These are phyloP conservation scores for Musa balbisiana DNA, from an alignment of 202 grass and related monocot genomes.

Conservation along the genomic window DNA sequence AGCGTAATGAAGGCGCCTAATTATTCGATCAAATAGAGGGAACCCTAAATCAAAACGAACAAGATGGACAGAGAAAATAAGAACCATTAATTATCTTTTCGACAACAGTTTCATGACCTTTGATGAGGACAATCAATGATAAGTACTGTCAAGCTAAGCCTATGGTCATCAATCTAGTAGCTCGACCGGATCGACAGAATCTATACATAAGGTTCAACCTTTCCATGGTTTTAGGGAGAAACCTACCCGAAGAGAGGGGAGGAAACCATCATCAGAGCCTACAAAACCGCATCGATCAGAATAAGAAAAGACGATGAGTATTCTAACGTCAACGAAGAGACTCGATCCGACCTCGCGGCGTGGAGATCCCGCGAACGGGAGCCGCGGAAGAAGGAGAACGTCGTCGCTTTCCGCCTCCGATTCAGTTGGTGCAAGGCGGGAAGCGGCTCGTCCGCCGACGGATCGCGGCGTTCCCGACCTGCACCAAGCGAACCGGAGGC, in stretches of 20 bases:
- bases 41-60: neutral
- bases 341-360: neutral
- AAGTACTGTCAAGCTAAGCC: no score
- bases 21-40: neutral
- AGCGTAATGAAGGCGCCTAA: conserved; percentile 33
- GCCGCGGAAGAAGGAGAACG: neutral
- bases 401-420: conserved; percentile 18
- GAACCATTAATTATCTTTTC: neutral
- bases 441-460: neutral
- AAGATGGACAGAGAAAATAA: neutral
- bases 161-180: no score
- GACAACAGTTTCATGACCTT: no score
- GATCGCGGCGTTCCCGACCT: conserved; percentile 31
- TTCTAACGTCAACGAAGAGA: neutral
- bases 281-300: no score
- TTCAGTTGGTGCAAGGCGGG: conserved; percentile 43
- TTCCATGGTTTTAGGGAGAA: no score
- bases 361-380: neutral
- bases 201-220: no score
- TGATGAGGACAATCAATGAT: no score
- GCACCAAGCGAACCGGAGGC: conserved; percentile 46
- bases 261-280: no score
- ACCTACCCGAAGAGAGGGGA: no score
- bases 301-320: no score
- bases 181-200: no score